These are phyloP conservation scores for Camellia japonica DNA, from an alignment of 148 eudicot genomes.

Conservation along the genomic window DNA sequence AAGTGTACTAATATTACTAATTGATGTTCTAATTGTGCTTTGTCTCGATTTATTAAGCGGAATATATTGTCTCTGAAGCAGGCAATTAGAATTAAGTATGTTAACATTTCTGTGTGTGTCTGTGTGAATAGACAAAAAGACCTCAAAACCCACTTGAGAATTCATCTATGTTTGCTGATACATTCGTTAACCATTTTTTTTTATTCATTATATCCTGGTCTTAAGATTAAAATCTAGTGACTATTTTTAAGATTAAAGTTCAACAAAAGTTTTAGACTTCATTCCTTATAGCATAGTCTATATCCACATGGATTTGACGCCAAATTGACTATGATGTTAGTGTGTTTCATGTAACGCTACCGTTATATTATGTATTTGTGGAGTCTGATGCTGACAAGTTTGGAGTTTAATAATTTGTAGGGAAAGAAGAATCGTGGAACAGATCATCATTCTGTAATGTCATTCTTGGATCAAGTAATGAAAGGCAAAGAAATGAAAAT, in stretches of 20 bases:
- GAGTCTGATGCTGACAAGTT: too few relatives aligned
- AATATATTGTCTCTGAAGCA: neutral
- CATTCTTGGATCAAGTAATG: constrained; percentile 64
- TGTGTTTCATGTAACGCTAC: too few relatives aligned
- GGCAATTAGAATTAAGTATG: constrained; percentile 2
- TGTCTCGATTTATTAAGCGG: neutral
- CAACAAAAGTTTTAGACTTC: neutral
- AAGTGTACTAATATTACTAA: neutral
- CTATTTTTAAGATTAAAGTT: neutral
- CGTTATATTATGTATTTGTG: too few relatives aligned
- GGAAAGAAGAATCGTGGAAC: constrained; percentile 95
- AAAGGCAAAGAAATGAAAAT: constrained; percentile 85
- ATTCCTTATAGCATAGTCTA: neutral
- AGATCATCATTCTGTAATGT: constrained; percentile 56
- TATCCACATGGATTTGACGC: too few relatives aligned
- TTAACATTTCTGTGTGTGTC: neutral
- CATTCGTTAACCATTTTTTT: neutral
- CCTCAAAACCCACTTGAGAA: neutral
- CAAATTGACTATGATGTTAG: too few relatives aligned
- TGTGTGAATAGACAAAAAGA: too few relatives aligned
- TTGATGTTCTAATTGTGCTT: too few relatives aligned
- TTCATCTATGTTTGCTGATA: neutral
- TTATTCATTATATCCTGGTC: neutral
- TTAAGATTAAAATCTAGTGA: neutral
- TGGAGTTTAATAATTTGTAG: constrained; percentile 34